Evolutionary conservation across 805 yeast species (phyloP).

Genomic region (Wickerhamomyces alni): DNA sequence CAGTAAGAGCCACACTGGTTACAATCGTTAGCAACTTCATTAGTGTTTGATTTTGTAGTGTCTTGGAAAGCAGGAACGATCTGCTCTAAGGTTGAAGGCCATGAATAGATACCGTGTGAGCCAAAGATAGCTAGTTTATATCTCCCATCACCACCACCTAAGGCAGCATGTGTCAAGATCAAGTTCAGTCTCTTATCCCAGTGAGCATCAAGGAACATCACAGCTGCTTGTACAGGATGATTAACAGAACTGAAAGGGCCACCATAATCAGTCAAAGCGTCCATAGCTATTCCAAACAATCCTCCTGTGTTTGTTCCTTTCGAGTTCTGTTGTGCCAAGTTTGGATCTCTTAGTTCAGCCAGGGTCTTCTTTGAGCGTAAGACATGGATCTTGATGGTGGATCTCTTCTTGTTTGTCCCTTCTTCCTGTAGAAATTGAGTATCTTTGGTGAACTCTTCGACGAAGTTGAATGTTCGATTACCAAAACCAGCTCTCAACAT

Average conservation of each 20-base stretch:
- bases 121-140: slow-evolving; percentile 87
- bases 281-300: slow-evolving; percentile 71
- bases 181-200: slow-evolving; percentile 60
- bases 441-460: slow-evolving; percentile 53
- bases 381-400: slow-evolving; percentile 73
- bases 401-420: slow-evolving; percentile 31
- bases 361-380: slow-evolving; percentile 61
- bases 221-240: slow-evolving; percentile 70
- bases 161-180: slow-evolving; percentile 84
- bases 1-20: slow-evolving; percentile 81
- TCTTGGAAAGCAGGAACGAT: slow-evolving; percentile 67
- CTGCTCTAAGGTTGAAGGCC: slow-evolving; percentile 83
- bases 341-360: slow-evolving; percentile 66
- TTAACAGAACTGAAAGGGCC: slow-evolving; percentile 41
- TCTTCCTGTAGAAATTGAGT: slow-evolving; percentile 45
- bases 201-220: slow-evolving; percentile 75
- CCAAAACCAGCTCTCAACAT: slow-evolving; percentile 78
- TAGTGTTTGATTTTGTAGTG: slow-evolving; percentile 51
- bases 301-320: slow-evolving; percentile 71
- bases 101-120: slow-evolving; percentile 83
- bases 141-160: slow-evolving; percentile 79
- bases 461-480: slow-evolving; percentile 67
- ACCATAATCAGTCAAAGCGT: slow-evolving; percentile 55
- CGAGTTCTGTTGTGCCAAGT: slow-evolving; percentile 82
- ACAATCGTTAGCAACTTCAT: slow-evolving; percentile 86